phyloP scores from a whole-genome alignment of 73 alveolate genomes.

The Paramecium sexaurelia region DNA sequence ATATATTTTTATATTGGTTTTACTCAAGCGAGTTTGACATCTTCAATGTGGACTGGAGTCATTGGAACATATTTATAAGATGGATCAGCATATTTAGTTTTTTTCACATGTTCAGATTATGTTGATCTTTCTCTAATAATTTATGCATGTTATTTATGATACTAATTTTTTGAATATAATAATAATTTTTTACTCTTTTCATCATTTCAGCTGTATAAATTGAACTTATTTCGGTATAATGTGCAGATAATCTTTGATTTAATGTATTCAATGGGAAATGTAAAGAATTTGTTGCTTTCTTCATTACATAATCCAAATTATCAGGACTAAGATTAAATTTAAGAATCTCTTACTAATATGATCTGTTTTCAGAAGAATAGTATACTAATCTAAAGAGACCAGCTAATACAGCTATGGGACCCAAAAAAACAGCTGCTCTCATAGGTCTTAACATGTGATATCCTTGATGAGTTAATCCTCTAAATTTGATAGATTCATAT shows the following conservation, averaged over 20 bases:
- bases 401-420: constrained; percentile 57
- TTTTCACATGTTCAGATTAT: constrained; percentile 17
- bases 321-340: constrained; percentile 27
- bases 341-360: not conserved
- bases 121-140: constrained; percentile 23
- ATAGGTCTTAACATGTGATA: constrained; percentile 62
- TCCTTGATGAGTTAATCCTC: constrained; percentile 58
- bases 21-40: constrained; percentile 1
- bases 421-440: constrained; percentile 33
- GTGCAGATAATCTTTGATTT: constrained; percentile 63
- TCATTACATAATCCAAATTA: constrained; percentile 54
- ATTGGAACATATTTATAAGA: constrained; percentile 40
- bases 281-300: constrained; percentile 39
- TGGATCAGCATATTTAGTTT: constrained; percentile 54
- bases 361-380: constrained; percentile 39
- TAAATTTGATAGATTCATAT: not conserved
- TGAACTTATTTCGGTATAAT: constrained; percentile 52
- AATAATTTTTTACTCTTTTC: constrained; percentile 47
- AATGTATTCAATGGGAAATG: constrained; percentile 61
- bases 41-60: constrained; percentile 17
- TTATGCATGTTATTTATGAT: constrained; percentile 32
- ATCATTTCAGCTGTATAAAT: constrained; percentile 62
- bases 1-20: not conserved
- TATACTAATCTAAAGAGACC: constrained; percentile 47
- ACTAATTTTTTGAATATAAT: not conserved